Evolutionary conservation across 2,329 filamentous ascomycete genomes (phyloP), one percentile per base, ranked within the genome.

Genomic region (Aspergillus udagawae): DNA sequence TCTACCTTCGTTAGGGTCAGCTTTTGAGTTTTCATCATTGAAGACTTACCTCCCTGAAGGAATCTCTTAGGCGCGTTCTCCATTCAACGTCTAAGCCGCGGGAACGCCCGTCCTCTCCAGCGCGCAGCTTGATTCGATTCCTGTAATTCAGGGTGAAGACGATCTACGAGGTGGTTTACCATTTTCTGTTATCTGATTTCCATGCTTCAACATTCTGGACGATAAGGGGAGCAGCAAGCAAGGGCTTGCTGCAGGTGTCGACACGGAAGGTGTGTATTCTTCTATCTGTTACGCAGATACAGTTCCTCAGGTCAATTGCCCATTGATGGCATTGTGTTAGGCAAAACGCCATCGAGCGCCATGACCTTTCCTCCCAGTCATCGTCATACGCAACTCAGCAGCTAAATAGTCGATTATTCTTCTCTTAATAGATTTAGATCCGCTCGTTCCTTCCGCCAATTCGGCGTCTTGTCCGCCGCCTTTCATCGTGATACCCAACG

Each of bases 211-310:
- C 66, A 76, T 77, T 77, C 69, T 73, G 70, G 69, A 69, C 67
- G 62, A 71, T 76, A 76, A 73, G 63, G 67, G 69, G 68, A 73
- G 75, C 75, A 71, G 75, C 75, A 76, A 77, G 75, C 75, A 71
- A 72, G 71, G 73, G 75, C 75, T 77, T 77, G 75, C 75, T 76
- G 74, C 74, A 72, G 70, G 69, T 72, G 73, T 74, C 74, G 73
- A 77, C 68, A 75, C 75, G 75, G 75, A 77, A 75, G 71, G 75
- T 77, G 65, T 60, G 74, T 74, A 56, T 56, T 32, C 29, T 32
- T 32, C 29, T 14, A 6, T 14, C 12, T 32, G 47, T 41, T 52
- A 25, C n/a, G 49, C 23, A 17, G n/a, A 10, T 17, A 42, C n/a
- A 25, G 17, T 41, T 41, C 29, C 27, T 55, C 58, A 25, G 32